Evolutionary conservation across 1,284 basidiomycete species (phyloP), one percentile per base, ranked within the genome.

Genomic region (Uromyces viciae-fabae): DNA sequence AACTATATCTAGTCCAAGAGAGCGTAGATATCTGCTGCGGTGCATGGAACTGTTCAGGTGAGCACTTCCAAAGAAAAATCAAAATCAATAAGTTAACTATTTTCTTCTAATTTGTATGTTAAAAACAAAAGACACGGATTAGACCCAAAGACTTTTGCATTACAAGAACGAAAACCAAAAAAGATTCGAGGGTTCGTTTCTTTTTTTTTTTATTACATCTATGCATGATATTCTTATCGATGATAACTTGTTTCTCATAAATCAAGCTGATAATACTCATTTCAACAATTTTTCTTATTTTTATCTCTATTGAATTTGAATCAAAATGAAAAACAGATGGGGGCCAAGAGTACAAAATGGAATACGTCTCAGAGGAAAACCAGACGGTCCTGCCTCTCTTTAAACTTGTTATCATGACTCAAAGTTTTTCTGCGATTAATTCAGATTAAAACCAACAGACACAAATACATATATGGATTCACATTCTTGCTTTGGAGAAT

Each of bases 261-360:
- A 28, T 4, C 46, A 22, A 31, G n/a, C n/a, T n/a, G n/a, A 31
- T 19, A 43, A 49, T 28, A 66, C 28, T 38, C 49, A 25, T 33
- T 17, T 49, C 46, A n/a, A 14, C 3, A 15, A 11, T 36, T 64
- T 28, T 0, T 64, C 22, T 46, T 33, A 2, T 7, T 54, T 31
- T 66, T 19, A 3, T 66, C 4, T 66, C 22, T 66, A 9, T 68
- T 40, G 36, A 14, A 3, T 33, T 46, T 42, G n/a, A 71, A 25
- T 43, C 22, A 49, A 71, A 71, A 49, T 11, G 28, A 71, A 68
- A 68, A 68, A 43, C 38, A 78, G 76, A 46, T 78, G 76, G 76
- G 76, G 76, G 38, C 76, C 76, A 2, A 28, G 76, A 42, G 76
- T 78, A 8, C 76, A 78, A 66, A 43, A 78, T 54, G 76, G 76